These are phyloP conservation scores for Diaporthe eres DNA, from an alignment of 2,329 filamentous ascomycete genomes.

Conservation along the genomic window DNA sequence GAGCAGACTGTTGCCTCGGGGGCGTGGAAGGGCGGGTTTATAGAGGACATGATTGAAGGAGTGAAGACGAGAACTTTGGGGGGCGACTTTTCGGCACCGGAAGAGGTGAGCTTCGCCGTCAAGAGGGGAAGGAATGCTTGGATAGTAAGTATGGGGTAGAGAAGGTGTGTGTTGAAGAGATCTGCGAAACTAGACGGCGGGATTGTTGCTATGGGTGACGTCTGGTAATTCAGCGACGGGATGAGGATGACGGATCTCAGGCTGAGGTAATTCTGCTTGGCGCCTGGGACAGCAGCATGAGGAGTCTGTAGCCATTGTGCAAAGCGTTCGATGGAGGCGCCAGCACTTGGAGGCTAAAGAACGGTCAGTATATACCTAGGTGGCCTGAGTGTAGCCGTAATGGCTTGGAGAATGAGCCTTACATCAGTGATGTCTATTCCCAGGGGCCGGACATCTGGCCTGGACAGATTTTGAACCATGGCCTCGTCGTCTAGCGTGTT, in stretches of 20 bases:
- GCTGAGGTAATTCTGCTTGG: conserved; percentile 81
- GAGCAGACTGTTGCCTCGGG: conserved; percentile 89
- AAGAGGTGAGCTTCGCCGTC: conserved; percentile 71
- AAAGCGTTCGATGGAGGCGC: conserved; percentile 79
- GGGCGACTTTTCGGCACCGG: conserved; percentile 63
- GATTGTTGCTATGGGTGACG: conserved; percentile 87
- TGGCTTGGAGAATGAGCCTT: conserved; percentile 51
- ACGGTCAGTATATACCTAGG: not conserved
- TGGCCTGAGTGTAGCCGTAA: not conserved
- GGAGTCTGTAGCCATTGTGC: conserved; percentile 79
- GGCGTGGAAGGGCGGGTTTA: conserved; percentile 84
- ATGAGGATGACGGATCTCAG: conserved; percentile 87
- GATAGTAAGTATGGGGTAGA: conserved; percentile 89
- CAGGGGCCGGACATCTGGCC: conserved; percentile 85
- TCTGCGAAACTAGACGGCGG: conserved; percentile 88
- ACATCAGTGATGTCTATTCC: conserved; percentile 87
- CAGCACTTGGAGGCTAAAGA: conserved; percentile 75
- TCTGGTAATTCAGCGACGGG: conserved; percentile 84
- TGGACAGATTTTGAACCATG: conserved; percentile 80
- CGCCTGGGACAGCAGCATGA: conserved; percentile 81
- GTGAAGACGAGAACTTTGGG: conserved; percentile 84
- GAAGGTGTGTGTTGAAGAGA: conserved; percentile 90
- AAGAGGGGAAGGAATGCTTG: conserved; percentile 90
- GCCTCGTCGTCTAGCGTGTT: conserved; percentile 88
- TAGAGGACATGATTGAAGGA: conserved; percentile 83